phyloP scores from a whole-genome alignment of 2,329 filamentous ascomycete species.

The Alternaria sp. region DNA sequence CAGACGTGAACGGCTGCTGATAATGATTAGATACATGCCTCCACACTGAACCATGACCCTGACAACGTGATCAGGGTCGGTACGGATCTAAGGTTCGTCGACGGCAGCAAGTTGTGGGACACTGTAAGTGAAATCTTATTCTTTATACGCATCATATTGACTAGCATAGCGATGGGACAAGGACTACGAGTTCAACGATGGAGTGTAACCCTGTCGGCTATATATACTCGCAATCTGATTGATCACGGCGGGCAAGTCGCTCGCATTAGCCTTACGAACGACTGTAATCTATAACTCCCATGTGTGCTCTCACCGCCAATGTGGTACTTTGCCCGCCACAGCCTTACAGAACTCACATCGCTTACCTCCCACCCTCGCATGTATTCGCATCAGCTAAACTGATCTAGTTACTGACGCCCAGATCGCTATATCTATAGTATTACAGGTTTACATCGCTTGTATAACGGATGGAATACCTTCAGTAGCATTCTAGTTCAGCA shows the following conservation, averaged over 20 bases:
- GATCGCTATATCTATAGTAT: slow-evolving; percentile 43
- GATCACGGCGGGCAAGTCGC: background rate
- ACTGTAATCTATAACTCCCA: background rate
- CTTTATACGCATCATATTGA: slow-evolving; percentile 7
- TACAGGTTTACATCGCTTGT: slow-evolving; percentile 35
- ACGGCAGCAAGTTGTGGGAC: slow-evolving; percentile 62
- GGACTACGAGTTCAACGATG: slow-evolving; percentile 44
- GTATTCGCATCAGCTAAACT: slow-evolving; percentile 36
- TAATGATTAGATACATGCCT: slow-evolving; percentile 62
- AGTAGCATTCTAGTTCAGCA: slow-evolving; percentile 45
- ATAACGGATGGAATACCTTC: slow-evolving; percentile 34
- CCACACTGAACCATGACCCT: slow-evolving; percentile 63
- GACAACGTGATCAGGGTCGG: slow-evolving; percentile 63
- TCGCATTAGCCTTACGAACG: background rate
- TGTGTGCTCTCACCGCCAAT: slow-evolving; percentile 20
- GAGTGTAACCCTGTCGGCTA: slow-evolving; percentile 20
- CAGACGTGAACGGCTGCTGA: slow-evolving; percentile 14
- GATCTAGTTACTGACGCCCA: slow-evolving; percentile 44
- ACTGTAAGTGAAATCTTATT: slow-evolving; percentile 43
- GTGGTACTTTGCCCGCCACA: slow-evolving; percentile 37
- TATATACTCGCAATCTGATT: background rate
- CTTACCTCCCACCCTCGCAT: slow-evolving; percentile 46
- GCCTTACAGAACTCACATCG: slow-evolving; percentile 46
- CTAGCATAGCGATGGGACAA: slow-evolving; percentile 43
- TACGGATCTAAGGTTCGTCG: slow-evolving; percentile 65